Evolutionary conservation across 192 early-diverging fungal species (phyloP).

Genomic region (Coemansia sp.): DNA sequence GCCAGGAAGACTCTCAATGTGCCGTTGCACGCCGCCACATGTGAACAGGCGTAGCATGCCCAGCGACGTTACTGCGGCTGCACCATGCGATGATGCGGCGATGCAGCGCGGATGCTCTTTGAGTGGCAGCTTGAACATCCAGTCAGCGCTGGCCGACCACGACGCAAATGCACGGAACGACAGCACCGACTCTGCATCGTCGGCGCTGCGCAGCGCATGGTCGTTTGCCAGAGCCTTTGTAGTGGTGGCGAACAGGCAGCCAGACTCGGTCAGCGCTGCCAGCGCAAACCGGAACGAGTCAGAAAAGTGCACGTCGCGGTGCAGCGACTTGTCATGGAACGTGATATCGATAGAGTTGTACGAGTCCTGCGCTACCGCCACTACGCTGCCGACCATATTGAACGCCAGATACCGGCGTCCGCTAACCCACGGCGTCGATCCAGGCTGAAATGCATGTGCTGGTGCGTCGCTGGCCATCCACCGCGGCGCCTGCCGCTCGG

Average conservation of each 20-base stretch:
- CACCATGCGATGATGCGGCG: constrained; percentile 66
- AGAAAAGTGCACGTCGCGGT: constrained; percentile 78
- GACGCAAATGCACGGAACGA: constrained; percentile 73
- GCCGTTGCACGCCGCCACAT: constrained; percentile 74
- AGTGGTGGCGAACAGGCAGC: constrained; percentile 68
- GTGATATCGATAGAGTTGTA: constrained; percentile 82
- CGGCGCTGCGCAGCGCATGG: constrained; percentile 46
- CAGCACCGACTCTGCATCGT: constrained; percentile 59
- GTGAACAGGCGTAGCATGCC: constrained; percentile 81
- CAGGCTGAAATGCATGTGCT: constrained; percentile 75
- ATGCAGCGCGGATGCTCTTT: constrained; percentile 75
- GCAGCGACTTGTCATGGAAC: constrained; percentile 81
- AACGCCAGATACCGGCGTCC: constrained; percentile 73
- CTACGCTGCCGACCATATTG: constrained; percentile 81
- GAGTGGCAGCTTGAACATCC: constrained; percentile 66
- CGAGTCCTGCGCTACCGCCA: constrained; percentile 66
- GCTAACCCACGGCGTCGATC: constrained; percentile 65
- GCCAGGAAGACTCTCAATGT: constrained; percentile 65
- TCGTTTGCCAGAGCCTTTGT: constrained; percentile 45
- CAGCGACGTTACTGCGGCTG: constrained; percentile 70
- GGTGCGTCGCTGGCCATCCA: constrained; percentile 20
- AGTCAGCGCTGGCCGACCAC: constrained; percentile 72
- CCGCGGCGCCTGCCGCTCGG: constrained; percentile 41
- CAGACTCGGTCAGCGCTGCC: constrained; percentile 69
- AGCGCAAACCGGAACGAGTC: constrained; percentile 74